phyloP scores from a whole-genome alignment of 2,329 filamentous ascomycete species.

The Boeremia lycopersici region DNA sequence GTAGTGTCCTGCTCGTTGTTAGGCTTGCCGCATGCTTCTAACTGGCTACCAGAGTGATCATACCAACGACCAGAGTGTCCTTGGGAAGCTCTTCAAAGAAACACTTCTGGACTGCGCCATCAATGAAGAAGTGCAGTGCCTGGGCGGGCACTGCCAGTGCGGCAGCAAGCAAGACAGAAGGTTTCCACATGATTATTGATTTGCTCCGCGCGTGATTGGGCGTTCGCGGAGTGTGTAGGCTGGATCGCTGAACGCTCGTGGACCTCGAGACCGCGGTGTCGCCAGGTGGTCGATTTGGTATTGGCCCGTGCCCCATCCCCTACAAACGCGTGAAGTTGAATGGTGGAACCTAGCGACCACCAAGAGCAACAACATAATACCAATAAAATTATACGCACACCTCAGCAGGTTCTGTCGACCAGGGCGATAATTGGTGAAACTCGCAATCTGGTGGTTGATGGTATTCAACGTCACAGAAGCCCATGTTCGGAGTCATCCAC shows the following conservation, averaged over 20 bases:
- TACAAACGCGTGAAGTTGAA: not conserved
- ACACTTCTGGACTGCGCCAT: conserved; percentile 84
- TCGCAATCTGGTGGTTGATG: not conserved
- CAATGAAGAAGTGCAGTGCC: conserved; percentile 95
- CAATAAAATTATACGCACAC: no score
- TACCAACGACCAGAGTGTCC: conserved; percentile 92
- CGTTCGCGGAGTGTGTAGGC: conserved; percentile 26
- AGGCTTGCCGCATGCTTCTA: conserved; percentile 3
- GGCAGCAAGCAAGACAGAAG: conserved; percentile 69
- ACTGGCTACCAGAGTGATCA: conserved; percentile 29
- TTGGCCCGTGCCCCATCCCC: conserved; percentile 3
- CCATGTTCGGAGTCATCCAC: not conserved
- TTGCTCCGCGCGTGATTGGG: conserved; percentile 28
- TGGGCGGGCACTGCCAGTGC: conserved; percentile 67
- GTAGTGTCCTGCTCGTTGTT: conserved; percentile 70
- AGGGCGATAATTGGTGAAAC: not conserved
- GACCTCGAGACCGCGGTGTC: conserved; percentile 31
- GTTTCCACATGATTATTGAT: conserved; percentile 40
- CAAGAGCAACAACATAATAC: not conserved
- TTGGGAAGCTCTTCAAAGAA: conserved; percentile 99
- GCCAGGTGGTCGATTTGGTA: conserved; percentile 32
- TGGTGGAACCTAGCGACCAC: not conserved
- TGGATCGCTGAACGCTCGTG: conserved; percentile 29
- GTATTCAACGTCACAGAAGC: no score
- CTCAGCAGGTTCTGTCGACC: not conserved